phyloP scores from a whole-genome alignment of 2,329 filamentous ascomycete species.

The Cladobotryum mycophilum region DNA sequence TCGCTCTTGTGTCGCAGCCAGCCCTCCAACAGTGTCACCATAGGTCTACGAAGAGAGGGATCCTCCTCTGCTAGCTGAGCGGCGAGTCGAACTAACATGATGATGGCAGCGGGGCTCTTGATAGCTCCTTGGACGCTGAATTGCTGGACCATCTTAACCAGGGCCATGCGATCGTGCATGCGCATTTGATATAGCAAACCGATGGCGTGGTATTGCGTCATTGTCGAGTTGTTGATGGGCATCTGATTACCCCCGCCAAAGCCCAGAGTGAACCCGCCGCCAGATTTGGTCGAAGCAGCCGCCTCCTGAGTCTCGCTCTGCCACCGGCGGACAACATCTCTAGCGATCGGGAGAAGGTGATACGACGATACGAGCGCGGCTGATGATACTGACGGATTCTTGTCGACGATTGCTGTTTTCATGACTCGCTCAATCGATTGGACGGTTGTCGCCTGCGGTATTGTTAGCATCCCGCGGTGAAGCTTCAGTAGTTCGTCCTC shows the following conservation, averaged over 20 bases:
- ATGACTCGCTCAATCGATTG: conserved; percentile 97
- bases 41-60: conserved; percentile 78
- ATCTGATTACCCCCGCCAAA: conserved; percentile 73
- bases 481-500: conserved; percentile 2
- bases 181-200: conserved; percentile 97
- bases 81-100: conserved; percentile 87
- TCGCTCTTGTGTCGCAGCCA: conserved; percentile 98
- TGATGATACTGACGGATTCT: conserved; percentile 94
- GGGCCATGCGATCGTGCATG: conserved; percentile 91
- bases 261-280: conserved; percentile 81
- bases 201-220: conserved; percentile 98
- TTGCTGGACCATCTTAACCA: conserved; percentile 99
- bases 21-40: conserved; percentile 94
- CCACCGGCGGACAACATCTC: conserved; percentile 93
- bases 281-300: conserved; percentile 82
- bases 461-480: conserved; percentile 14
- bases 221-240: conserved; percentile 87
- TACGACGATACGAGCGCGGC: conserved; percentile 95
- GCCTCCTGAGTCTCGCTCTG: conserved; percentile 98
- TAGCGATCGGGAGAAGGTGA: conserved; percentile 91
- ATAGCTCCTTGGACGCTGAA: conserved; percentile 86
- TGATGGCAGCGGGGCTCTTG: conserved; percentile 87
- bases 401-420: conserved; percentile 99
- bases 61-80: conserved; percentile 95
- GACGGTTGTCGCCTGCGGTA: conserved; percentile 72